Percentiles rank a stretch among this genome's conserved stretches.
Evolutionary conservation across 495 filamentous ascomycete genomes (phyloP).

Genomic region (Aspergillus ostianus): DNA sequence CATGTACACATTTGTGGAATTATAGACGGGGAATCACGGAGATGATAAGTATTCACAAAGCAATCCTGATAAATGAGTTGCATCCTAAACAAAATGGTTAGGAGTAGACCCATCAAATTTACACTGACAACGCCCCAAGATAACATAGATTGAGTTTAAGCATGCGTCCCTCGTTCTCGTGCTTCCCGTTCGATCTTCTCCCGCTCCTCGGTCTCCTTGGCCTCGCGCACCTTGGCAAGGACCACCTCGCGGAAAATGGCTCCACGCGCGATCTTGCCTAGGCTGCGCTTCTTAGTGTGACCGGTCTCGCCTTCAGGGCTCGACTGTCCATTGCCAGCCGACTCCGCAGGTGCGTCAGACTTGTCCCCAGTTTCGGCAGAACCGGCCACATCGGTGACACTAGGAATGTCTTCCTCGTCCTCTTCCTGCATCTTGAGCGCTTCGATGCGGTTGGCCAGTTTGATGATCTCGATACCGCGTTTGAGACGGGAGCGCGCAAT

Average conservation of each 20-base stretch:
- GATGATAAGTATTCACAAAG: constrained; percentile 21
- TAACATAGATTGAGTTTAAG: constrained; percentile 17
- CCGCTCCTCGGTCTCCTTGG: constrained; percentile 81
- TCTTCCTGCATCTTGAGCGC: constrained; percentile 95
- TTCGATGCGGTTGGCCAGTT: constrained; percentile 95
- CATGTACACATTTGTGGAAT: constrained; percentile 11
- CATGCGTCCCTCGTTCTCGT: constrained; percentile 38
- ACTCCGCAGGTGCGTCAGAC: constrained; percentile 1
- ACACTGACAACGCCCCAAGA: constrained; percentile 3
- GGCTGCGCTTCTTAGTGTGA: constrained; percentile 57
- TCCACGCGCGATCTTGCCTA: constrained; percentile 76
- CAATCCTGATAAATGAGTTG: constrained; percentile 13
- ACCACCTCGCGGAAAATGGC: constrained; percentile 98
- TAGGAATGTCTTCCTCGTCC: constrained; percentile 72
- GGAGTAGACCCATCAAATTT: constrained; percentile 10
- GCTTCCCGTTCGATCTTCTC: constrained; percentile 59
- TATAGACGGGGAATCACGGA: constrained; percentile 30
- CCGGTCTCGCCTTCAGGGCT: constrained; percentile 19
- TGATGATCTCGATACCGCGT: constrained; percentile 95
- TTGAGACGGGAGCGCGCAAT: constrained; percentile 86
- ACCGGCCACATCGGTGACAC: constrained; percentile 46
- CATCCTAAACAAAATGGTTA: constrained; percentile 7
- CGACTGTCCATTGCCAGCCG: not conserved
- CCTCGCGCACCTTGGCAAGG: constrained; percentile 89
- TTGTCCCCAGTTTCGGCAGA: constrained; percentile 10